phyloP scores from a whole-genome alignment of 352 stramenopile species.

The Phytophthora sp. region DNA sequence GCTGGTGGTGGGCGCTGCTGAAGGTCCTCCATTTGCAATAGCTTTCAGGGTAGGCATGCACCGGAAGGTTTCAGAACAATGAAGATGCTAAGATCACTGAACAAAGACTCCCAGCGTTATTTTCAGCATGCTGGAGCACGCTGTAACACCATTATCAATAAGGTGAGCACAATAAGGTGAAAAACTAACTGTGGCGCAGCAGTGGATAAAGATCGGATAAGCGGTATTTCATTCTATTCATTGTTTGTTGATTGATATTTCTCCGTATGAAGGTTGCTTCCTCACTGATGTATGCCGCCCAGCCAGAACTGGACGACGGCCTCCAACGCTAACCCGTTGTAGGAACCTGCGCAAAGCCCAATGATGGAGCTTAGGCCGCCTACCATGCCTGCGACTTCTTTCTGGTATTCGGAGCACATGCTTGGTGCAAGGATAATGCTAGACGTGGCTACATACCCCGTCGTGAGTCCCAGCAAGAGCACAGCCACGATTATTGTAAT shows the following conservation, averaged over 20 bases:
- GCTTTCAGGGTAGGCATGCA: too few relatives aligned
- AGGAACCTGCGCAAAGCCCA: conserved; percentile 75
- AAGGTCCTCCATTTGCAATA: conserved; percentile 24
- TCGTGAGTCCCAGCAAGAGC: conserved; percentile 65
- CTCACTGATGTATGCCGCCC: conserved; percentile 4
- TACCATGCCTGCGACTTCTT: conserved; percentile 81
- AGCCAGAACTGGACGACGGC: conserved; percentile 61
- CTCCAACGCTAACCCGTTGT: conserved; percentile 78
- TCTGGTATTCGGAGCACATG: conserved; percentile 78
- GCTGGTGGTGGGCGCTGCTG: conserved; percentile 6
- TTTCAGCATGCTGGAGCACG: conserved; percentile 21
- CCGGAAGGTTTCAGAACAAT: not conserved
- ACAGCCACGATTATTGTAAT: conserved; percentile 56
- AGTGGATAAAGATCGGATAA: too few relatives aligned
- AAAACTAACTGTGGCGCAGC: too few relatives aligned
- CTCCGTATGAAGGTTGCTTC: not conserved
- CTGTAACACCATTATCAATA: too few relatives aligned
- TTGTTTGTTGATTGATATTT: not conserved
- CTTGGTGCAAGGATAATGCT: conserved; percentile 80
- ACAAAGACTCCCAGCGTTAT: not conserved
- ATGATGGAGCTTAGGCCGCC: conserved; percentile 73
- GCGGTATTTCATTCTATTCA: conserved; percentile 22
- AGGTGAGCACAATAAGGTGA: too few relatives aligned
- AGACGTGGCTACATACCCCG: conserved; percentile 80
- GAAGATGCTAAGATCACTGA: not conserved